Conservation (phyloP, 176 grass and related monocot species). For the Hordeum marinum region DNA sequence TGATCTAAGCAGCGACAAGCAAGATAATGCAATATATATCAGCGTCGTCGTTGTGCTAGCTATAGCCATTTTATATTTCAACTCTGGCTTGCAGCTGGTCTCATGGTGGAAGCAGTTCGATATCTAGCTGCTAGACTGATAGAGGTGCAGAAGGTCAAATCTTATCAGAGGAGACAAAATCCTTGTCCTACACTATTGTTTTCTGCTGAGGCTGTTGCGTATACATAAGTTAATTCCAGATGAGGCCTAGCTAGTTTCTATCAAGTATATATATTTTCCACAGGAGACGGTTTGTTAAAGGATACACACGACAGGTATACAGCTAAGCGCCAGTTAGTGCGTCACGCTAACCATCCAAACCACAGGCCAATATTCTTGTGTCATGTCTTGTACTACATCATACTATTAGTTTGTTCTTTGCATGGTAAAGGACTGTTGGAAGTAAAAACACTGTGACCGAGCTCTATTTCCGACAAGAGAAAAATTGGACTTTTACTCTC, state of each 20-base stretch:
- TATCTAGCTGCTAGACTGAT: background rate
- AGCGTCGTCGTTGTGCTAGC: no score
- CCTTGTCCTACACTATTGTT: background rate
- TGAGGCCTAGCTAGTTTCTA: no score
- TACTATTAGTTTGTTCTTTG: background rate
- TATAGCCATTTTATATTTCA: constrained; percentile 1
- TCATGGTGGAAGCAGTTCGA: background rate
- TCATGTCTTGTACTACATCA: no score
- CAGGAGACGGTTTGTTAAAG: no score
- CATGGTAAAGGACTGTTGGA: background rate
- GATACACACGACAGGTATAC: no score
- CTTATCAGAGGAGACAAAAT: background rate
- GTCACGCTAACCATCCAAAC: no score
- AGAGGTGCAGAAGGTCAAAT: background rate
- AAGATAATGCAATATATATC: no score
- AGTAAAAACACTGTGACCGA: background rate
- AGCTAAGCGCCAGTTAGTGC: no score
- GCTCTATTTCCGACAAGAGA: background rate
- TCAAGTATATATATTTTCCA: no score
- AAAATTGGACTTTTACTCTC: background rate
- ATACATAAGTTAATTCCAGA: background rate
- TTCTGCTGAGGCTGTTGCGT: background rate
- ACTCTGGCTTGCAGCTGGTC: background rate
- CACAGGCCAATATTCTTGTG: no score
- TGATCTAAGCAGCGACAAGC: no score